Evolutionary conservation across 768 basidiomycete genomes (phyloP).

Genomic region (Boletus rubropictus): DNA sequence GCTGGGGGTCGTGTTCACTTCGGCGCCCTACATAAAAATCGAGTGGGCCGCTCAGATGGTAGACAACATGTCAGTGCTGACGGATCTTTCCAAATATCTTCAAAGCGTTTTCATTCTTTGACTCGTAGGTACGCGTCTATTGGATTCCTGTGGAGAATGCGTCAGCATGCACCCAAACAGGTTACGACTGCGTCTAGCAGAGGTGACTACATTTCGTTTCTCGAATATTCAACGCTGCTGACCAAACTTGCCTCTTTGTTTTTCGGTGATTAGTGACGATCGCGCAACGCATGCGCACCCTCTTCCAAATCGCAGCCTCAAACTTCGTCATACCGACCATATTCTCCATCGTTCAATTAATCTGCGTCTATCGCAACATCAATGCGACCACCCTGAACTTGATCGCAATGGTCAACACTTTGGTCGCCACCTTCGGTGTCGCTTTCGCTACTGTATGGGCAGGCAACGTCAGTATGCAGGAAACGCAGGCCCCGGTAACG

Average conservation of each 20-base stretch:
- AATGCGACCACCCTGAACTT: neutral
- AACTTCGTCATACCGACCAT: constrained; percentile 24
- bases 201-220: neutral
- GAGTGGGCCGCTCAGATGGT: constrained; percentile 29
- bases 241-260: neutral
- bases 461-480: neutral
- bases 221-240: neutral
- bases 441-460: constrained; percentile 3
- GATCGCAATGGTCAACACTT: constrained; percentile 4
- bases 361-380: constrained; percentile 1
- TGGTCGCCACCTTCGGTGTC: constrained; percentile 13
- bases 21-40: constrained; percentile 25
- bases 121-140: constrained; percentile 5
- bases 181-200: neutral
- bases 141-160: constrained; percentile 12
- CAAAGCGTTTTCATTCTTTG: neutral
- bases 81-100: neutral
- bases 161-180: neutral
- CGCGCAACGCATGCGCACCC: constrained; percentile 7
- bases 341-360: constrained; percentile 11
- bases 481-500: neutral
- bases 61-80: constrained; percentile 24
- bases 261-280: neutral
- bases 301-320: constrained; percentile 24
- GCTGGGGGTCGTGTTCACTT: constrained; percentile 5